phyloP scores from a whole-genome alignment of 768 basidiomycete species.

The Dictyophora rubrovolvata region DNA sequence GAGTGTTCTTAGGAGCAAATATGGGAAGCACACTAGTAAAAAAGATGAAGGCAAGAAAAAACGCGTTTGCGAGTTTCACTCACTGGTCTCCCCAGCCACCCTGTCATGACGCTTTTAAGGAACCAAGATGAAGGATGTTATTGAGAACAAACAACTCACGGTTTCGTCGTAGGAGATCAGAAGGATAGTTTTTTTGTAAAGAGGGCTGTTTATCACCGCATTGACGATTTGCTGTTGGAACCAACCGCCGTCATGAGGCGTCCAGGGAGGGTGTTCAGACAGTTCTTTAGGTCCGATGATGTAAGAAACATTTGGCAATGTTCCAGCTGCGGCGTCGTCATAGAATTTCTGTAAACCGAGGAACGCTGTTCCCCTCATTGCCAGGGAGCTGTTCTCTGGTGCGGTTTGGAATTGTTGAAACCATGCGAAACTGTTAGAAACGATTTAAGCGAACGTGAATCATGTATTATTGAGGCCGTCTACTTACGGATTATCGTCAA shows the following conservation, averaged over 20 bases:
- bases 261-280: conserved; percentile 6
- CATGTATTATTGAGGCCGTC: background rate
- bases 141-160: background rate
- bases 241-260: conserved; percentile 9
- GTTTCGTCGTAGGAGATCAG: conserved; percentile 11
- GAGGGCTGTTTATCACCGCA: conserved; percentile 7
- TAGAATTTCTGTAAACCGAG: conserved; percentile 3
- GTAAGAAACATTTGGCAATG: conserved; percentile 1
- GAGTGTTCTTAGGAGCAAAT: conserved; percentile 1
- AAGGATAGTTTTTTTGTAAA: conserved; percentile 5
- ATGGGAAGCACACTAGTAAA: background rate
- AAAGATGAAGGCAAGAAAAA: background rate
- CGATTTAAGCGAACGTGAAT: background rate
- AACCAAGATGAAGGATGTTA: background rate
- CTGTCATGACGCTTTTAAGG: background rate
- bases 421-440: background rate
- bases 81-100: conserved; percentile 9
- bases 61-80: background rate
- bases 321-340: conserved; percentile 3
- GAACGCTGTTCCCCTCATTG: background rate
- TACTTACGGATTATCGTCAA: conserved; percentile 4
- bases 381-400: background rate
- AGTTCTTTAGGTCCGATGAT: conserved; percentile 5
- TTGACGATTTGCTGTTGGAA: conserved; percentile 9
- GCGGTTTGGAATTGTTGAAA: background rate